phyloP scores from a whole-genome alignment of 108 stramenopile species.

The Cyclostephanos tholiformis region DNA sequence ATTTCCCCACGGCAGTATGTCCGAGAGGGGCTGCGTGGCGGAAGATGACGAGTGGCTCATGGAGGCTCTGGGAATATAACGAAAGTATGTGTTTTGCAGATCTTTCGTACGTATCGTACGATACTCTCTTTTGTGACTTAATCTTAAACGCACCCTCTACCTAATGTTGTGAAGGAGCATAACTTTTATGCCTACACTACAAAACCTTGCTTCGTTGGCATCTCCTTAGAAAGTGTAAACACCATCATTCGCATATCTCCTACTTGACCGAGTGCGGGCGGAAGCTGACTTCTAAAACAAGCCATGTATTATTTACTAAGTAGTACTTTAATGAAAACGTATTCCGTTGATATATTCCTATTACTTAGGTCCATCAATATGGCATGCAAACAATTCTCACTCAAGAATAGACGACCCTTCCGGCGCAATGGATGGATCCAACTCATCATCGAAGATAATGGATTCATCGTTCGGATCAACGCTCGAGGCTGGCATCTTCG shows the following conservation, averaged over 20 bases:
- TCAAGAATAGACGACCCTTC: slow-evolving; percentile 13
- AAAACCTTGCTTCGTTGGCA: too few relatives aligned
- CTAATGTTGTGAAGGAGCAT: too few relatives aligned
- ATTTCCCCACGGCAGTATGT: slow-evolving; percentile 42
- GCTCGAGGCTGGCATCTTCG: slow-evolving; percentile 16
- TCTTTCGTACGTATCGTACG: too few relatives aligned
- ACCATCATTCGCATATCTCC: background rate
- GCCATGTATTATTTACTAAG: too few relatives aligned
- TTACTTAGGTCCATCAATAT: background rate
- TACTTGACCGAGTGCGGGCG: too few relatives aligned
- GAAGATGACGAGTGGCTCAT: slow-evolving; percentile 20
- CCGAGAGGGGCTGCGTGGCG: slow-evolving; percentile 40
- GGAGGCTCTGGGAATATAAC: background rate
- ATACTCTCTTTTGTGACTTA: too few relatives aligned
- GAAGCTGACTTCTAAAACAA: too few relatives aligned
- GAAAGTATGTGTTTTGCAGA: too few relatives aligned
- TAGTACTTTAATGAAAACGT: too few relatives aligned
- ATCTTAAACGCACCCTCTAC: too few relatives aligned
- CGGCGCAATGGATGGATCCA: background rate
- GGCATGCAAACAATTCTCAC: background rate
- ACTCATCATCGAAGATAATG: slow-evolving; percentile 16
- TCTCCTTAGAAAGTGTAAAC: too few relatives aligned
- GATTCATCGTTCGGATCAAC: slow-evolving; percentile 25
- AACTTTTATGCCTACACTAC: too few relatives aligned
- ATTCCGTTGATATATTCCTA: background rate